Evolutionary conservation across 805 yeast genomes (phyloP), one percentile per base, ranked within the genome.

Genomic region (Candida adriatica): DNA sequence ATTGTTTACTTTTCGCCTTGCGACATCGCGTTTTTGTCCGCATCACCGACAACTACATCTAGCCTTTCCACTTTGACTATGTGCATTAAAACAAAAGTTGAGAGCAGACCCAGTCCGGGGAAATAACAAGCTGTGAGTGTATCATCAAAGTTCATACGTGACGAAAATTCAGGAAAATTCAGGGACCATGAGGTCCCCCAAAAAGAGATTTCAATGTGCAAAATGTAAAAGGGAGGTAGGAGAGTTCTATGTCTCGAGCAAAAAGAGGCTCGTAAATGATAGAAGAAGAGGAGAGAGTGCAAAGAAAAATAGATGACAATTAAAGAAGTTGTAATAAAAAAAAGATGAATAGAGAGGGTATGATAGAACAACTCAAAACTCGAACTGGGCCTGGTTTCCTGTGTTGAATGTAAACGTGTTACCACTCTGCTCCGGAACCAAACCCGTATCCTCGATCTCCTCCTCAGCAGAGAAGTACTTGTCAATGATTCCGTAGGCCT

Each of bases 381-480:
- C 29, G 33, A 51, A 51, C 20, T 43, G 44, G 23, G 45, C 35
- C 54, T 74, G 79, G 41, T 68, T 64, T 32, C 69, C 71, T 43
- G 83, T 74, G 41, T 95, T 95, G 59, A 92, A 92, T 2, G 87
- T 86, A 59, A 82, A 92, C 29, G 90, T 78, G 48, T 82, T 86
- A 26, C 94, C 95, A 38, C 76, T 73, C 34, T 78, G 73, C 47
- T 72, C 75, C 24, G 90, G 90, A 42, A 79, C 83, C 61, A 84
- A 68, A 24, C 79, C 82, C 49, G 83, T 94, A 34, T 74, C 95
- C 35, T 72, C 75, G 25, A 61, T 69, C 30, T 64, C 77, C 27
- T 83, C 95, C 30, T 83, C 94, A 34, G 79, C 94, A 33, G 80
- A 70, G 63, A 92, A 92, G 63, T 86, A 92, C 48, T 82, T 85